A percentile compares a stretch with the other conserved stretches of the same genome.
phyloP scores from a whole-genome alignment of 2,329 filamentous ascomycete genomes.

The Fusarium sp. region DNA sequence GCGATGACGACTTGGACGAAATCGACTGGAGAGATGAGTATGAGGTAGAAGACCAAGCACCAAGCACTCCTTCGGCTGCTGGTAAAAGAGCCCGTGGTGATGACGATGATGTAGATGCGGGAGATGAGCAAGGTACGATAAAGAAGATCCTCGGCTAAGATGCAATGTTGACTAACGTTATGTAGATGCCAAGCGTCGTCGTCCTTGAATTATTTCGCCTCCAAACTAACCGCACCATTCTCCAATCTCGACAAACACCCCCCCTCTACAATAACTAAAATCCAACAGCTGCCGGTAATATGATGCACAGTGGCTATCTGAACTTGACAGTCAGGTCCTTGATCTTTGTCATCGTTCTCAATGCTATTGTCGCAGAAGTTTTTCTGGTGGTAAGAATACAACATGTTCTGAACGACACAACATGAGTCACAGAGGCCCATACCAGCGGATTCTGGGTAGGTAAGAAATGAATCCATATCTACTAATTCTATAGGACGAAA shows the following conservation, averaged over 20 bases:
- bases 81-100: conserved; percentile 47
- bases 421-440: neutral
- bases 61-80: conserved; percentile 35
- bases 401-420: conserved; percentile 8
- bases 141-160: neutral
- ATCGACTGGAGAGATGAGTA: conserved; percentile 49
- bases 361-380: conserved; percentile 11
- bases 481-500: conserved; percentile 39
- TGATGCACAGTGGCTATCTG: neutral
- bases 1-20: conserved; percentile 43
- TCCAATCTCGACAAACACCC: conserved; percentile 10
- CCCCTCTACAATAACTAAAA: conserved; percentile 17
- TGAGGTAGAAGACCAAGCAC: conserved; percentile 37
- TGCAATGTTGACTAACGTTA: conserved; percentile 46
- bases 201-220: conserved; percentile 48
- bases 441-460: conserved; percentile 27
- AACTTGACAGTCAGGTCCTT: neutral
- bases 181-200: conserved; percentile 64
- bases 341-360: conserved; percentile 1
- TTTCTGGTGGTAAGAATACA: conserved; percentile 43
- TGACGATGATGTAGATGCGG: conserved; percentile 47
- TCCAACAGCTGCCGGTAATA: conserved; percentile 20
- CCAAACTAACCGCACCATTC: conserved; percentile 35
- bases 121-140: conserved; percentile 50
- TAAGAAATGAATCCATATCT: conserved; percentile 8